Evolutionary conservation across 257 asterid species (phyloP).

Genomic region (Nicotiana attenuata): DNA sequence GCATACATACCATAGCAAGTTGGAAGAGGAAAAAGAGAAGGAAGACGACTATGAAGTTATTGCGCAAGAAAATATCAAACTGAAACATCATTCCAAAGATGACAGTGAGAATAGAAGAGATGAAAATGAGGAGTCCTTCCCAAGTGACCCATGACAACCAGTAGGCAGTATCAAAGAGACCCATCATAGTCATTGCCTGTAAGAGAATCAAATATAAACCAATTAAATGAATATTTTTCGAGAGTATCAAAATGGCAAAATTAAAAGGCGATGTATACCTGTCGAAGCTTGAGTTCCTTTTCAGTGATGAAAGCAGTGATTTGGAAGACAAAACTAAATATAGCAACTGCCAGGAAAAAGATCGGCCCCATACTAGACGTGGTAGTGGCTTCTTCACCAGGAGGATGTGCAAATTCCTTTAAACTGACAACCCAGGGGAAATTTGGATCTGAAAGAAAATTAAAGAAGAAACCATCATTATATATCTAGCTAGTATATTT

Average conservation of each 20-base stretch:
- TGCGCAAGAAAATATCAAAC: constrained; percentile 72
- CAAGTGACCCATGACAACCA: constrained; percentile 93
- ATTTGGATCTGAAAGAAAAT: constrained; percentile 49
- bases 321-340: constrained; percentile 91
- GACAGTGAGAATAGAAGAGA: constrained; percentile 65
- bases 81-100: constrained; percentile 95
- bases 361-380: constrained; percentile 62
- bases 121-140: constrained; percentile 62
- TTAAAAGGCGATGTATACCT: constrained; percentile 36
- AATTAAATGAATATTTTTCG: background rate
- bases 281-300: constrained; percentile 91
- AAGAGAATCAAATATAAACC: constrained; percentile 12
- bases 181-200: constrained; percentile 97
- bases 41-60: constrained; percentile 59
- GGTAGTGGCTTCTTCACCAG: constrained; percentile 47
- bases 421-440: constrained; percentile 66
- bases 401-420: constrained; percentile 85
- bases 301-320: constrained; percentile 66
- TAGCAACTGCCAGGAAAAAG: constrained; percentile 83
- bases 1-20: constrained; percentile 59
- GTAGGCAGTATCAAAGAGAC: constrained; percentile 87
- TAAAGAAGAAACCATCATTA: background rate
- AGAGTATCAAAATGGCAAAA: background rate
- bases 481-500: background rate
- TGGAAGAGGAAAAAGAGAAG: constrained; percentile 81